Conservation (phyloP, 2,329 filamentous ascomycete genomes). For the Samsoniella hepiali region DNA sequence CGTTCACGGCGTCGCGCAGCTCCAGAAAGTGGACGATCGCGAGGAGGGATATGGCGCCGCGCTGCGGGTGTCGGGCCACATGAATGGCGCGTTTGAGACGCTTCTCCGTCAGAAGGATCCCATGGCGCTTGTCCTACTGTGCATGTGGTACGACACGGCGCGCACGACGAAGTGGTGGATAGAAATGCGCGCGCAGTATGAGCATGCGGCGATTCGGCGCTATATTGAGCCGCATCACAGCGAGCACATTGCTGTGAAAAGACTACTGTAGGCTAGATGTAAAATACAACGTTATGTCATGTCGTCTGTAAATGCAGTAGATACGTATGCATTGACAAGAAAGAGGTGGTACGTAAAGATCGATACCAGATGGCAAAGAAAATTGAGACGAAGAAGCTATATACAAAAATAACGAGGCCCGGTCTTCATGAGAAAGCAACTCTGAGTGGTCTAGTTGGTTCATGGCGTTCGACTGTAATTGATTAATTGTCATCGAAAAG, state of each 20-base stretch:
- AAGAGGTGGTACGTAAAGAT: no score
- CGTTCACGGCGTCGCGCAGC: not conserved
- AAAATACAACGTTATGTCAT: not conserved
- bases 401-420: not conserved
- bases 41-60: not conserved
- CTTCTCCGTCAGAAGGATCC: not conserved
- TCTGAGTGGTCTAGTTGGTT: conserved; percentile 31
- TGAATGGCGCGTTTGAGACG: not conserved
- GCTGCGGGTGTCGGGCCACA: not conserved
- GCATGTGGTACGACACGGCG: not conserved
- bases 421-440: conserved; percentile 11
- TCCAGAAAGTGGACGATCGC: not conserved
- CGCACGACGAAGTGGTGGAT: conserved; percentile 8
- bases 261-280: not conserved
- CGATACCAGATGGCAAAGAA: not conserved
- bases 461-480: conserved; percentile 29
- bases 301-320: not conserved
- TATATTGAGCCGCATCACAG: not conserved
- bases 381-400: not conserved
- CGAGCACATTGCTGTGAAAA: not conserved
- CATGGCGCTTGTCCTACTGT: not conserved
- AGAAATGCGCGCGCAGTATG: conserved; percentile 7
- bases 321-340: no score
- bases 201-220: not conserved
- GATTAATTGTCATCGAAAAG: conserved; percentile 25